Evolutionary conservation across 805 yeast genomes (phyloP), one percentile per base, ranked within the genome.

Genomic region (Metschnikowia reukaufii): DNA sequence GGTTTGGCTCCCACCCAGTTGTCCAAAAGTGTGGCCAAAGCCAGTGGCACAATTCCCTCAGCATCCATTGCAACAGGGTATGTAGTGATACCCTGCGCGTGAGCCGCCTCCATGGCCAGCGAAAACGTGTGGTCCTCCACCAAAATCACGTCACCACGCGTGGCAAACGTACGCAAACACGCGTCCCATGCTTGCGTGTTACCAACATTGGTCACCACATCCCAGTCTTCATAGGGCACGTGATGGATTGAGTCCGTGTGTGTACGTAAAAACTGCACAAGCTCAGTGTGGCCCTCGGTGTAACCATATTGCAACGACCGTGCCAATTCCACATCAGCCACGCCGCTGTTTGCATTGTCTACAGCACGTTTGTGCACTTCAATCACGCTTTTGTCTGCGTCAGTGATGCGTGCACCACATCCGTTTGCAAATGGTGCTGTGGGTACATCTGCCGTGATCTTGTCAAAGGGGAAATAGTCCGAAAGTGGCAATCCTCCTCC

Each of bases 401-500:
- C 66, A 17, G 79, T 68, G 48, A 75, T 65, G 58, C 81, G 67
- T n/a, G 85, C 83, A 29, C 84, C 88, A 52, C 88, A 86, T 45
- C 97, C 97, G 23, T 81, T 74, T 12, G 73, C 60, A 64, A 90
- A 92, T 1, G 96, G 95, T 18, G 94, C 86, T 10, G 82, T 75
- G 47, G 96, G 96, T 6, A 89, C 74, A 46, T 80, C 81, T 12
- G 86, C 84, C 18, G 76, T 64, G 48, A 92, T 65, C 55, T 82
- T 79, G 59, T 90, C 88, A 78, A 92, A 88, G 36, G 99, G 98
- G 78, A 92, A 92, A 68, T 88, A 86, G 53, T 86, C 92, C 20
- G 96, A 73, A 64, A 88, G 72, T 12, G 99, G 99, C 58, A 92
- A 78, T 6, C 99, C 99, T 59, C 98, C 99, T 45, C 97, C 98